Percentiles rank a stretch among this genome's conserved stretches.
These are phyloP conservation scores for Suillus plorans DNA, from an alignment of 768 basidiomycete genomes.

Conservation along the genomic window DNA sequence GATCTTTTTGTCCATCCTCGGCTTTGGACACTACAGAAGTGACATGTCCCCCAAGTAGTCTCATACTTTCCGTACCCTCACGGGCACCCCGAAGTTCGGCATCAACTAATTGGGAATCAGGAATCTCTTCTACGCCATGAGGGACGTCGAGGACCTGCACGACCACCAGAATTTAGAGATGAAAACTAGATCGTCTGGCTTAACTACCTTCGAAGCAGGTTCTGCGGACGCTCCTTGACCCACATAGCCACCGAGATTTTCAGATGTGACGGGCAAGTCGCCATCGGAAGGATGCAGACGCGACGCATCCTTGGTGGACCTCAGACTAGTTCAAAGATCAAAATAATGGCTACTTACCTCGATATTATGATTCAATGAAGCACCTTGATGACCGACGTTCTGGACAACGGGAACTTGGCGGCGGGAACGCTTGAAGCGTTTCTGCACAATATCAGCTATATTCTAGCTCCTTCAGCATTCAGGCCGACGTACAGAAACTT, in stretches of 20 bases:
- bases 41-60: neutral
- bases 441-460: neutral
- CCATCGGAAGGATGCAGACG: neutral
- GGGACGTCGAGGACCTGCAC: neutral
- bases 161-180: neutral
- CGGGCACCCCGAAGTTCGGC: neutral
- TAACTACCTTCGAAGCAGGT: neutral
- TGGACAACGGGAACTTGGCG: too few species aligned
- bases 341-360: neutral
- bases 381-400: neutral
- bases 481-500: neutral
- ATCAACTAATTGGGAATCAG: neutral
- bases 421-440: neutral
- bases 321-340: neutral
- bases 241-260: neutral
- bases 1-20: neutral
- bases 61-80: neutral
- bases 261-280: neutral
- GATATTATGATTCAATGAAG: neutral
- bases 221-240: neutral
- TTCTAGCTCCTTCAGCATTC: neutral
- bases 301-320: neutral
- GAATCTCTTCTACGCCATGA: neutral
- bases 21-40: neutral
- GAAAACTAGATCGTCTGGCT: neutral